phyloP scores from a whole-genome alignment of 2,329 filamentous ascomycete genomes.

The Fusarium miscanthi region DNA sequence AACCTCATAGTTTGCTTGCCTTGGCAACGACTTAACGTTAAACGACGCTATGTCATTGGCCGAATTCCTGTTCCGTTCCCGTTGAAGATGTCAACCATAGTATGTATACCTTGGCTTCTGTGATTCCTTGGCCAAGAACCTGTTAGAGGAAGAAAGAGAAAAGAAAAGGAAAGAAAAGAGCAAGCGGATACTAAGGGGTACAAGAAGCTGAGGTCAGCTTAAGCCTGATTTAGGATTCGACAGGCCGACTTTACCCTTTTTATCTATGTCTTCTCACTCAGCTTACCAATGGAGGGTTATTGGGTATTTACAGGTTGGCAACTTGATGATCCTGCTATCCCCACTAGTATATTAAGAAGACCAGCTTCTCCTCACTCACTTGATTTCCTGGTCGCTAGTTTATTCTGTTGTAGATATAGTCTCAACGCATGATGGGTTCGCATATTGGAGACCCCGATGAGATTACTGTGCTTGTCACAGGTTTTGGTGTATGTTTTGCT shows the following conservation, averaged over 20 bases:
- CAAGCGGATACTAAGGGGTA: background rate
- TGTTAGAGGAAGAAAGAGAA: background rate
- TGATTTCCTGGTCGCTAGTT: background rate
- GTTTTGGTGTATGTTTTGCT: constrained; percentile 64
- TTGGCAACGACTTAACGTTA: background rate
- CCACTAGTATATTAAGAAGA: constrained; percentile 15
- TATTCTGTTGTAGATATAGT: background rate
- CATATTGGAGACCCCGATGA: constrained; percentile 57
- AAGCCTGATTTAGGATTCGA: background rate
- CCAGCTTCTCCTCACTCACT: background rate
- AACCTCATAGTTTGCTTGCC: constrained; percentile 2
- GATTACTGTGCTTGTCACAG: constrained; percentile 69
- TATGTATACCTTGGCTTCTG: background rate
- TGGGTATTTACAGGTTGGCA: background rate
- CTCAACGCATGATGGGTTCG: constrained; percentile 49
- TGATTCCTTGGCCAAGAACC: background rate
- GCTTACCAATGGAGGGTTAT: constrained; percentile 12
- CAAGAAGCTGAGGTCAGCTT: background rate
- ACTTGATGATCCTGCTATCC: constrained; percentile 11
- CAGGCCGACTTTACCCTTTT: background rate
- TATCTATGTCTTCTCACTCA: constrained; percentile 23
- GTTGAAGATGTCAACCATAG: constrained; percentile 10
- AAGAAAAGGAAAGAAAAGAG: background rate
- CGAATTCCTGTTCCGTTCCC: background rate
- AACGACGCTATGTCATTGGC: background rate